Evolutionary conservation across 2,329 filamentous ascomycete species (phyloP).

Genomic region (Shiraia sp.): DNA sequence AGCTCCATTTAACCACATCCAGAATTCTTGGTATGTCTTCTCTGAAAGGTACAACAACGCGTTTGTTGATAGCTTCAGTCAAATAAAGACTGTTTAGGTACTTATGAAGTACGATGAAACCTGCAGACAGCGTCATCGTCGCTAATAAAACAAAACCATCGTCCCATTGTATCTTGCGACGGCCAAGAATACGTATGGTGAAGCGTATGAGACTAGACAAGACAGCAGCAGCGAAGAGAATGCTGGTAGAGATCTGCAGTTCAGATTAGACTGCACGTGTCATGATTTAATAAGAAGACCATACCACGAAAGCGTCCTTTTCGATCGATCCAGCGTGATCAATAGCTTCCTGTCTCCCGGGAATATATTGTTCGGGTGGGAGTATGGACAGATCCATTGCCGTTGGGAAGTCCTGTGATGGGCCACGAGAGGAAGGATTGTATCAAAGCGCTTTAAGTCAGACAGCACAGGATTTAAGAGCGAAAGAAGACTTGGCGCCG

Average conservation of each 20-base stretch:
- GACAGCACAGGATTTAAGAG: too few species aligned
- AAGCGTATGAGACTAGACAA: conserved; percentile 2
- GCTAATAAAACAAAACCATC: conserved; percentile 1
- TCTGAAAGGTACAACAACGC: conserved; percentile 1
- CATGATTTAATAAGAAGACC: neutral
- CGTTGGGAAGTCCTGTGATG: neutral
- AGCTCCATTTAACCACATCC: conserved; percentile 4
- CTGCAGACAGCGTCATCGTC: neutral
- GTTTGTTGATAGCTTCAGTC: conserved; percentile 8
- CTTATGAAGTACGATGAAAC: conserved; percentile 3
- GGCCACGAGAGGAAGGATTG: neutral
- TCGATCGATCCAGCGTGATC: conserved; percentile 3
- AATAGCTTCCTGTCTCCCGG: conserved; percentile 1
- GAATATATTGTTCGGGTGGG: conserved; percentile 3
- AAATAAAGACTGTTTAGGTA: conserved; percentile 6
- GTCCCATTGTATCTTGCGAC: conserved; percentile 3
- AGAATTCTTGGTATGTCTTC: conserved; percentile 5
- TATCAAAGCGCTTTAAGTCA: too few species aligned
- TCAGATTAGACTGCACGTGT: too few species aligned
- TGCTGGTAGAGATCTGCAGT: neutral
- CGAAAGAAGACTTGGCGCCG: too few species aligned
- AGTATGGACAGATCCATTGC: conserved; percentile 1
- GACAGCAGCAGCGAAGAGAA: conserved; percentile 2
- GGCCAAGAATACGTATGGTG: conserved; percentile 3
- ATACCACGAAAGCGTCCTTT: conserved; percentile 2